Percentiles rank a stretch among this genome's conserved stretches.
Evolutionary conservation across 1,139 yeast species (phyloP).

Genomic region (Scheffersomyces lignicola): DNA sequence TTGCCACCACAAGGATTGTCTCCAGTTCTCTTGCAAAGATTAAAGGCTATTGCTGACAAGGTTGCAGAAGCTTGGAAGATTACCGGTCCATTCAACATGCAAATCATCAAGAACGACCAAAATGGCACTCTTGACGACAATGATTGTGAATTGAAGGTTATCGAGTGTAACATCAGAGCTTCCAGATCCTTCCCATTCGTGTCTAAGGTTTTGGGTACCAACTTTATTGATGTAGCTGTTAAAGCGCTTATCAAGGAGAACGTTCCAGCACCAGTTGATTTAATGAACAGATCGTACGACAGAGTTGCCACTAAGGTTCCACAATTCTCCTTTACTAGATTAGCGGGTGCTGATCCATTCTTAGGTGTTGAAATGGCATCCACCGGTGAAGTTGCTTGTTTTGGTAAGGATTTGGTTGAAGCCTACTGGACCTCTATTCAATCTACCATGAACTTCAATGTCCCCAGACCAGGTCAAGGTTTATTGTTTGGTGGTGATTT

Average conservation of each 20-base stretch:
- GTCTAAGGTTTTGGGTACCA: constrained; percentile 90
- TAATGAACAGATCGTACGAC: constrained; percentile 59
- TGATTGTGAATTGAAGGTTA: constrained; percentile 76
- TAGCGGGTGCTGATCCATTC: constrained; percentile 99
- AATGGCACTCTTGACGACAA: constrained; percentile 46
- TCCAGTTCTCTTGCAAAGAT: constrained; percentile 56
- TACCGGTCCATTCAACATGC: constrained; percentile 98
- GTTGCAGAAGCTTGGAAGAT: constrained; percentile 94
- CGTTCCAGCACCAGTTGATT: constrained; percentile 67
- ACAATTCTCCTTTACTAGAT: constrained; percentile 94
- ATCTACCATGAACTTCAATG: constrained; percentile 93
- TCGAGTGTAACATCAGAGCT: constrained; percentile 98
- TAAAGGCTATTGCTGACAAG: constrained; percentile 82
- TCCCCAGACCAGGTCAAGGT: constrained; percentile 89
- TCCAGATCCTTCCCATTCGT: constrained; percentile 99
- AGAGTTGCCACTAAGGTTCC: constrained; percentile 98
- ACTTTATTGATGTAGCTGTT: constrained; percentile 93
- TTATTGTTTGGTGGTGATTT: constrained; percentile 93
- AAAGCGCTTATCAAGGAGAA: constrained; percentile 76
- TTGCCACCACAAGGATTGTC: constrained; percentile 84
- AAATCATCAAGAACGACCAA: constrained; percentile 57
- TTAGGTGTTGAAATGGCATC: constrained; percentile 99
- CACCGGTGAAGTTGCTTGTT: constrained; percentile 97
- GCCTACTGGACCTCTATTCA: constrained; percentile 98
- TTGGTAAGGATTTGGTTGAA: constrained; percentile 80